Percentiles rank a stretch among this genome's conserved stretches.
phyloP scores from a whole-genome alignment of 768 basidiomycete genomes.

The Lactifluus volemus region DNA sequence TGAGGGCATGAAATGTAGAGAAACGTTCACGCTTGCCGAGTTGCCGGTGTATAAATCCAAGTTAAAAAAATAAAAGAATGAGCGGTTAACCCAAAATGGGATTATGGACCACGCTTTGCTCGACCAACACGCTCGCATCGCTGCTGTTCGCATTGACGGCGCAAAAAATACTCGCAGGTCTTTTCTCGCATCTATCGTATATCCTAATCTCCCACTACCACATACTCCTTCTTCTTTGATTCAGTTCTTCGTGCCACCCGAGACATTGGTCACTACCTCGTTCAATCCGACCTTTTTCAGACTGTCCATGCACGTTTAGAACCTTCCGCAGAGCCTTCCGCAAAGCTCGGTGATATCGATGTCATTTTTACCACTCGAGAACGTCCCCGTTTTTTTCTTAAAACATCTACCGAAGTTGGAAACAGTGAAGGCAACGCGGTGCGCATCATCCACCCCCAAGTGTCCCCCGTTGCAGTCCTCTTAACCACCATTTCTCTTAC shows the following conservation, averaged over 20 bases:
- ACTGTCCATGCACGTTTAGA: slow-evolving; percentile 58
- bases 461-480: background rate
- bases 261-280: slow-evolving; percentile 53
- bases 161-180: slow-evolving; percentile 62
- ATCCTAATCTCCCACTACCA: slow-evolving; percentile 43
- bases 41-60: too few species aligned
- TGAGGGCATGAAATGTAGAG: too few species aligned
- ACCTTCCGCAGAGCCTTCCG: slow-evolving; percentile 42
- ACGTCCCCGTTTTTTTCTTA: slow-evolving; percentile 64
- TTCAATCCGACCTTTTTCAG: slow-evolving; percentile 71
- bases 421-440: slow-evolving; percentile 93
- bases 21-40: too few species aligned
- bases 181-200: slow-evolving; percentile 74
- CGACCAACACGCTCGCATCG: slow-evolving; percentile 55
- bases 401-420: slow-evolving; percentile 84
- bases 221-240: slow-evolving; percentile 36
- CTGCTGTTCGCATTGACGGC: slow-evolving; percentile 76
- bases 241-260: slow-evolving; percentile 64
- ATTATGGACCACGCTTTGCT: slow-evolving; percentile 25
- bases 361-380: slow-evolving; percentile 73
- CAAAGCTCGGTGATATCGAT: slow-evolving; percentile 59
- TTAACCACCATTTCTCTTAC: slow-evolving; percentile 12
- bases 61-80: too few species aligned
- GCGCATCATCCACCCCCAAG: slow-evolving; percentile 26
- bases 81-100: background rate